Evolutionary conservation across 2,329 filamentous ascomycete species (phyloP), one percentile per base, ranked within the genome.

Genomic region (Neopestalotiopsis clavispora): DNA sequence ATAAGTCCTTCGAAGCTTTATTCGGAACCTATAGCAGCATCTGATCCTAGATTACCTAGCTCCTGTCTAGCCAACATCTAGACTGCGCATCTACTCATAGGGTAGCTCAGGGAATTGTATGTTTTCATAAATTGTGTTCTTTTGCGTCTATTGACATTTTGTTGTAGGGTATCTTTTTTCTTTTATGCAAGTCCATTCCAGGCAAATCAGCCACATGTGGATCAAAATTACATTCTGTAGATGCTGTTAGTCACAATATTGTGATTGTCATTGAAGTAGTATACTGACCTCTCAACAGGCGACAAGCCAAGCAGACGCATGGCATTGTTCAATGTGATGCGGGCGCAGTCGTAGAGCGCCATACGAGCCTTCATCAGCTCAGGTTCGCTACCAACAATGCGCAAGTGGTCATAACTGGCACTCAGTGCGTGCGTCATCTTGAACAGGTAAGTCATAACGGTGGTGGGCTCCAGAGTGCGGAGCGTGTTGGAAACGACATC

Each of bases 401-500:
- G 89, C 71, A 97, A 84, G 70, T 93, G 90, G 75, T 95, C 93
- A 80, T 97, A 97, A 79, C 91, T 94, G 67, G 89, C 91, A 82
- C 91, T 94, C 67, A 97, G 81, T 32, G 89, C 85, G 80, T 97
- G 94, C 3, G 92, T 93, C 90, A 97, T 92, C 86, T 93, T 94
- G 86, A 79, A 78, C 32, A 81, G 74, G 70, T 80, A 80, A 4
- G 87, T 89, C 49, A 92, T 80, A 56, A 92, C 84, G 0, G 89
- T 92, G 1, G 89, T 87, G 0, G 91, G 91, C 79, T 97, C 94
- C 28, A 94, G 87, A 0, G 93, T 97, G 85, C 93, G 93, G 74
- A 96, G 84, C 0, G 94, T 95, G 80, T 95, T 95, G 76, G 91
- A 85, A 69, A 97, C 90, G 4, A 94, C 92, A 75, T 97, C 94